phyloP scores from a whole-genome alignment of 352 stramenopile genomes.

The Pythium utonaiense region DNA sequence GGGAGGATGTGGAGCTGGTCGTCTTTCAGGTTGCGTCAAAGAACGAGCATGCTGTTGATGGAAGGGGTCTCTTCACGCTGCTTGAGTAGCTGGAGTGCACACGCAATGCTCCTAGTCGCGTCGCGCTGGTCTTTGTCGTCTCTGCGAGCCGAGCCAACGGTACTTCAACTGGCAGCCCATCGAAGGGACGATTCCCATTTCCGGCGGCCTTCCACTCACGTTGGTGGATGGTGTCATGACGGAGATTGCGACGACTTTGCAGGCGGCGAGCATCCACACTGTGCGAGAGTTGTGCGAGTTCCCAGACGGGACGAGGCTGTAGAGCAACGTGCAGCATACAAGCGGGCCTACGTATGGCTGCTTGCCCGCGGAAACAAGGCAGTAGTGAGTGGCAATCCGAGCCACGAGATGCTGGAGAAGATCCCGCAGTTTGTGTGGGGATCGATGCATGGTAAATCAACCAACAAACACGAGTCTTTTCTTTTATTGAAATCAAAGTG shows the following conservation, averaged over 20 bases:
- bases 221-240: neutral
- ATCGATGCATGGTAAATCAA: neutral
- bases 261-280: neutral
- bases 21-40: neutral
- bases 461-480: too few species aligned
- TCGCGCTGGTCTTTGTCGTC: neutral
- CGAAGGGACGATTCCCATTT: neutral
- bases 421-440: neutral
- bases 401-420: neutral
- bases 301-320: too few species aligned
- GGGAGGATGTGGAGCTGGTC: neutral
- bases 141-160: neutral
- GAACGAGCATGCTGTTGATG: neutral
- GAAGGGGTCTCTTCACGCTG: neutral
- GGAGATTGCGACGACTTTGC: neutral
- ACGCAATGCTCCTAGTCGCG: neutral
- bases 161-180: neutral
- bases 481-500: too few species aligned
- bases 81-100: neutral
- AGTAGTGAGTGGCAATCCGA: neutral
- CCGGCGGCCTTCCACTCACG: neutral
- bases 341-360: neutral
- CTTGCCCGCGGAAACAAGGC: neutral
- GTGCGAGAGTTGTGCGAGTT: neutral
- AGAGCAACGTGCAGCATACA: neutral